Evolutionary conservation across 148 eudicot genomes (phyloP).

Genomic region (Vaccinium vitisidaea): DNA sequence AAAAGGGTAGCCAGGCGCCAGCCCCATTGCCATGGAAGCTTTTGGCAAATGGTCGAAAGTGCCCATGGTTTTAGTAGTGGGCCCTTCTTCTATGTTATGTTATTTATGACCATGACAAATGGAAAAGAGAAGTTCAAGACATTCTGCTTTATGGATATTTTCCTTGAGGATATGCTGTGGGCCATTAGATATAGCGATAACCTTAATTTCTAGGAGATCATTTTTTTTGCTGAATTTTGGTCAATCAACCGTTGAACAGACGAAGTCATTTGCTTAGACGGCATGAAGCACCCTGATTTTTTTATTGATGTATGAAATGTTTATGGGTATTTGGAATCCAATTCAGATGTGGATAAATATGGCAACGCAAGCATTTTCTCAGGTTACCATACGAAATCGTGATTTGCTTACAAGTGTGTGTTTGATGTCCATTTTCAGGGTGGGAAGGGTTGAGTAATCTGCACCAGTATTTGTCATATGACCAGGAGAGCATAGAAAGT

Average conservation of each 20-base stretch:
- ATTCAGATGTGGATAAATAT: neutral
- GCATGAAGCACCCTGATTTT: neutral
- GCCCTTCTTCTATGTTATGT: neutral
- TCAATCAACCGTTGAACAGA: neutral
- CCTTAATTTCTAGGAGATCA: neutral
- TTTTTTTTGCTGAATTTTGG: neutral
- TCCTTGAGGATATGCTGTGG: neutral
- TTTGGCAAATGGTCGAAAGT: neutral
- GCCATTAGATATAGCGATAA: neutral
- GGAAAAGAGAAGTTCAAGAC: neutral
- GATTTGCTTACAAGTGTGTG: neutral
- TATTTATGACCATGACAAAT: neutral
- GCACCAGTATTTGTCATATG: neutral
- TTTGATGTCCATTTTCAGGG: slow-evolving; percentile 20
- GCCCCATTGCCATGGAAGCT: neutral
- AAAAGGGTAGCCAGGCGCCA: neutral
- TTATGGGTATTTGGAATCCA: neutral
- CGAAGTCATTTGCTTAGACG: neutral
- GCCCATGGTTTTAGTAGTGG: neutral
- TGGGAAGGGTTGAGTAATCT: slow-evolving; percentile 15
- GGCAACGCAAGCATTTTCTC: neutral
- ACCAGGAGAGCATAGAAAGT: neutral
- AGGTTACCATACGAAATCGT: neutral
- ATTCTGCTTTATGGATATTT: neutral
- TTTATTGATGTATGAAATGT: neutral